Evolutionary conservation across 768 basidiomycete genomes (phyloP), one percentile per base, ranked within the genome.

Genomic region (Hericium rajendrae): DNA sequence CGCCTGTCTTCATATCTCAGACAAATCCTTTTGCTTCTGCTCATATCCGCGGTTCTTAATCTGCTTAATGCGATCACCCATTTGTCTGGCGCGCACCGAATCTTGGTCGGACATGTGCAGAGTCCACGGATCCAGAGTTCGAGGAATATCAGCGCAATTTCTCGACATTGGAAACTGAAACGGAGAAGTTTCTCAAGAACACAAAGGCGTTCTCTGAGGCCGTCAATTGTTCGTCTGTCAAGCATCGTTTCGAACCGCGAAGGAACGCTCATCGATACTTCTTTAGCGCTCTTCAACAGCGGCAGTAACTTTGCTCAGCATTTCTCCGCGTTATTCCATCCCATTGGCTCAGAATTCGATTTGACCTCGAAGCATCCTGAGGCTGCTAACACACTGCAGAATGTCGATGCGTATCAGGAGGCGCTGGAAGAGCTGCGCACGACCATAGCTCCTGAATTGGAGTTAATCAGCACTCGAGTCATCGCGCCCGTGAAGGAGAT

Each of bases 161-260:
- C 70, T 70, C 78, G 11, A 67, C 78, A 3, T 75, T 97, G 62
- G 93, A 98, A 72, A 71, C 79, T 53, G 85, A 88, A 24, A 81
- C 88, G 0, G 94, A 94, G 68, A 94, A 93, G 74, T 74, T 98
- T 57, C 72, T 94, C 64, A 97, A 98, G 75, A 94, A 99, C 66
- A 85, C 88, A 37, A 91, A 87, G 66, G 77, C 83, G 5, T 98
- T 93, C 73, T 82, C 82, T 15, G 93, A 97, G 43, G 81, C 88
- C 26, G 88, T 97, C 55, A 81, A 78, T 57, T 68, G 91, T 88
- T 68, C 20, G 48, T 49, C 37, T 52, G 40, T 37, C 15, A 20
- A 43, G 15, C 38, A 10, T 49, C 22, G 15, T 28, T 12, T 8
- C 18, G n/a, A 46, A 46, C 16, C n/a, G 32, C 32, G 4, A 8